Conservation (phyloP, 257 asterid genomes). For the Mitragyna speciosa region DNA sequence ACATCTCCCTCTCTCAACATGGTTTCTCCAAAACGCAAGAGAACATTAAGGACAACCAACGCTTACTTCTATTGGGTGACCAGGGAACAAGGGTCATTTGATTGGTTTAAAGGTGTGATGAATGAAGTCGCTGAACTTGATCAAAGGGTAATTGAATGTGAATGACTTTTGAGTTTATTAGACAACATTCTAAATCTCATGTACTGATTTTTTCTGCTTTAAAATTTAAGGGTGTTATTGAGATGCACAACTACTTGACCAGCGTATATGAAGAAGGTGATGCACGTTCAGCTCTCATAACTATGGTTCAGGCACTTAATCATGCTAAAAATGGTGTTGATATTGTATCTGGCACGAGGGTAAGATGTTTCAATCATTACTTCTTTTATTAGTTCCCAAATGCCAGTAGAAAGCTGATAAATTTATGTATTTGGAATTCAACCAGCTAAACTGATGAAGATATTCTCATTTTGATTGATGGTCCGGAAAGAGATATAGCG, state of each 20-base stretch:
- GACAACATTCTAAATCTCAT: background rate
- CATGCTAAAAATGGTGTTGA: slow-evolving; percentile 97
- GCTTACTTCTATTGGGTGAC: slow-evolving; percentile 99
- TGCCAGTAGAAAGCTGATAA: background rate
- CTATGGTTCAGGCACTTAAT: slow-evolving; percentile 96
- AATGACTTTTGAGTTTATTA: background rate
- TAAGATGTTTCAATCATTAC: slow-evolving; percentile 22
- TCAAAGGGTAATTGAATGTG: slow-evolving; percentile 61
- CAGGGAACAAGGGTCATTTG: slow-evolving; percentile 93
- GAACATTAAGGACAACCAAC: slow-evolving; percentile 66
- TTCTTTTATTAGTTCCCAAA: background rate
- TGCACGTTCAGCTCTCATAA: slow-evolving; percentile 96
- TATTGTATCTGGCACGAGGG: slow-evolving; percentile 86
- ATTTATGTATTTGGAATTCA: background rate
- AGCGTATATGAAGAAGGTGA: slow-evolving; percentile 98
- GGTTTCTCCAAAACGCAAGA: slow-evolving; percentile 55
- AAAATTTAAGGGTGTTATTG: slow-evolving; percentile 68
- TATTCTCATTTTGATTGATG: background rate
- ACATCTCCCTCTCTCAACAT: slow-evolving; percentile 43
- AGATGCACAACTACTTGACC: slow-evolving; percentile 95
- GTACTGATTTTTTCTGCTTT: slow-evolving; percentile 7
- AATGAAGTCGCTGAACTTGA: slow-evolving; percentile 88
- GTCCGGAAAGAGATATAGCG: background rate
- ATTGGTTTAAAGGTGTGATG: slow-evolving; percentile 98
- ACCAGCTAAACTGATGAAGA: background rate